These are phyloP conservation scores for Cladorrhinum sp. DNA, from an alignment of 2,329 filamentous ascomycete genomes.

Conservation along the genomic window DNA sequence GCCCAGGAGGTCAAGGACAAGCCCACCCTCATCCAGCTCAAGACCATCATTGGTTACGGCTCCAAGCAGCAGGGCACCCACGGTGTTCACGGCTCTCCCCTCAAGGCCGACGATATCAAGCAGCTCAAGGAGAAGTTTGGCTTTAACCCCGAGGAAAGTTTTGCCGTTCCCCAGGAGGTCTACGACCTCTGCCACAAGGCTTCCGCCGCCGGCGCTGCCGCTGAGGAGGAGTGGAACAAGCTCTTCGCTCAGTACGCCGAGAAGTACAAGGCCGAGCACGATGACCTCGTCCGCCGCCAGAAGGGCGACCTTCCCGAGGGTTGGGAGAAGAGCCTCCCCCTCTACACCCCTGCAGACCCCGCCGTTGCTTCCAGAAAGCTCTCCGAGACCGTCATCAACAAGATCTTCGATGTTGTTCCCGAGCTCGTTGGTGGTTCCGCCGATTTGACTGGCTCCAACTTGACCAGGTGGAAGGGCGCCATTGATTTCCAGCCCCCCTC, in stretches of 20 bases:
- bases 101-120: slow-evolving; percentile 92
- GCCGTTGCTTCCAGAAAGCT: slow-evolving; percentile 94
- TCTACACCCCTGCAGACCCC: slow-evolving; percentile 80
- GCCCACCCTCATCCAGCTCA: slow-evolving; percentile 94
- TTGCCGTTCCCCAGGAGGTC: slow-evolving; percentile 90
- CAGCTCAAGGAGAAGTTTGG: slow-evolving; percentile 93
- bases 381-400: slow-evolving; percentile 87
- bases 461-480: slow-evolving; percentile 96
- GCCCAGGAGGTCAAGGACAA: slow-evolving; percentile 89
- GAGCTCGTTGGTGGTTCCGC: slow-evolving; percentile 95
- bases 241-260: slow-evolving; percentile 81
- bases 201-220: slow-evolving; percentile 78
- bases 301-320: slow-evolving; percentile 84
- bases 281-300: slow-evolving; percentile 78
- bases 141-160: slow-evolving; percentile 91
- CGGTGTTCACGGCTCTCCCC: slow-evolving; percentile 91
- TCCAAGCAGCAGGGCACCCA: slow-evolving; percentile 90
- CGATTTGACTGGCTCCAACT: slow-evolving; percentile 97
- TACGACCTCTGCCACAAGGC: slow-evolving; percentile 89
- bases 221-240: slow-evolving; percentile 93
- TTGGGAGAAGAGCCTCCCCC: slow-evolving; percentile 91
- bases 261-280: slow-evolving; percentile 74
- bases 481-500: slow-evolving; percentile 94
- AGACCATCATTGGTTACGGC: slow-evolving; percentile 95
- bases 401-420: slow-evolving; percentile 77